Evolutionary conservation across 306 rosid genomes (phyloP), one percentile per base, ranked within the genome.

Genomic region (Mimosa pudica): DNA sequence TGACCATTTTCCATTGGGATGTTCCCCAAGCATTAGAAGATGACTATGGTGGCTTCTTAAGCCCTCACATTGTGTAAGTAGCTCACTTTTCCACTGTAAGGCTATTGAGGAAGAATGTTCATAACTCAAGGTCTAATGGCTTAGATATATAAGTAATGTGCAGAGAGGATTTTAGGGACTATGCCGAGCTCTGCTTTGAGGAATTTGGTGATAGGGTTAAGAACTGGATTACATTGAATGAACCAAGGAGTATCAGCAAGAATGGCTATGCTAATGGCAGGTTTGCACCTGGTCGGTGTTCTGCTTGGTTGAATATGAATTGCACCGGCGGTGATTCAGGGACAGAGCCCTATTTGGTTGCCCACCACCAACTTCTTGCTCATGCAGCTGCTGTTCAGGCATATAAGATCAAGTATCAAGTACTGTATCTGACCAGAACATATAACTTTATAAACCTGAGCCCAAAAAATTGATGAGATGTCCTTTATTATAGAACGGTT

Each of bases 211-310:
- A 86, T 20, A 74, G 77, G 55, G 86, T 86, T 18, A 84, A 79
- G 70, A 62, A 82, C 1, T 88, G 88, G 92, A 86, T 82, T 32
- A 86, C 89, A 0, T 48, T 88, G 2, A 88, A 86, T 46, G 92
- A 88, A 24, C 88, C 87, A 18, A 66, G 66, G 74, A 48, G 67
- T 1, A 78, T 52, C 48, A 55, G 80, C 36, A 42, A 6, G 33
- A 38, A 24, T 2, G 89, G 89, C 2, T 88, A 88, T n/a, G 82
- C 79, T 1, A 6, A 4, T 7, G 82, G 82, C 8, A 2, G 0
- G 2, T 51, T 82, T 8, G 85, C 92, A 4, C 92, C 88, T 0
- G 73, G 74, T 3, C 74, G 88, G 9, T 88, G 86, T 33, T 86
- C 86, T 1, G 42, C 8, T 3, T 86, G 88, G 88, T 79, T 70